Evolutionary conservation across 192 early-diverging fungal species (phyloP).

Genomic region (Umbelopsis ramanniana): DNA sequence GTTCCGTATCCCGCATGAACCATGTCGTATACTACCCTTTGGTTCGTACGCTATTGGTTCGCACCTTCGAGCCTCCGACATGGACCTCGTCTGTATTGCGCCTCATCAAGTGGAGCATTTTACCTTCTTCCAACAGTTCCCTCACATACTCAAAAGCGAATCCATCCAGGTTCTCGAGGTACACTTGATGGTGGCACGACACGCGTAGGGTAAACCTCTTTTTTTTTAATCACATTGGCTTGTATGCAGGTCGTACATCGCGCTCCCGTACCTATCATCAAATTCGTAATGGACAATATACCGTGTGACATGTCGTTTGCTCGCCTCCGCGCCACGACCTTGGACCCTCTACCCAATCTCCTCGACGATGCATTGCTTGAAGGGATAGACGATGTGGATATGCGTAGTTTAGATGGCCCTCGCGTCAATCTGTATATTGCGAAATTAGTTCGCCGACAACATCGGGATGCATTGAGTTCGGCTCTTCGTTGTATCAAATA

Average conservation of each 20-base stretch:
- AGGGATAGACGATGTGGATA: constrained; percentile 22
- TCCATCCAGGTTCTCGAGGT: constrained; percentile 18
- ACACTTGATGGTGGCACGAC: too few relatives aligned
- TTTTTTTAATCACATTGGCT: too few relatives aligned
- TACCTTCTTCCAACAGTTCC: constrained; percentile 1
- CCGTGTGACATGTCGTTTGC: constrained; percentile 42
- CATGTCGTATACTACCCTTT: constrained; percentile 28
- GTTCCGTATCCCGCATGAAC: neutral
- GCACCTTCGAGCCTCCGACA: constrained; percentile 28
- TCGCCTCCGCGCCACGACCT: neutral
- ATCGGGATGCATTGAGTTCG: constrained; percentile 8
- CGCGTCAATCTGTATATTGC: constrained; percentile 30
- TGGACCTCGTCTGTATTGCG: constrained; percentile 25
- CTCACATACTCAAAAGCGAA: neutral
- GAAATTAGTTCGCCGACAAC: neutral
- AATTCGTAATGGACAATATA: constrained; percentile 29
- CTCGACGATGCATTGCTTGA: constrained; percentile 31
- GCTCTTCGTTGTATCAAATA: constrained; percentile 32
- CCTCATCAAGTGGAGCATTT: neutral
- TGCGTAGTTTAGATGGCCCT: constrained; percentile 40
- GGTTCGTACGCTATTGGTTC: constrained; percentile 33
- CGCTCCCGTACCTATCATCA: constrained; percentile 38
- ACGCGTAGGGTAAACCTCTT: too few relatives aligned
- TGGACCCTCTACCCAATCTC: constrained; percentile 26
- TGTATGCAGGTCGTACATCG: constrained; percentile 28